phyloP scores from a whole-genome alignment of 2,329 filamentous ascomycete species.

The Ophiostoma himal-ulmi region DNA sequence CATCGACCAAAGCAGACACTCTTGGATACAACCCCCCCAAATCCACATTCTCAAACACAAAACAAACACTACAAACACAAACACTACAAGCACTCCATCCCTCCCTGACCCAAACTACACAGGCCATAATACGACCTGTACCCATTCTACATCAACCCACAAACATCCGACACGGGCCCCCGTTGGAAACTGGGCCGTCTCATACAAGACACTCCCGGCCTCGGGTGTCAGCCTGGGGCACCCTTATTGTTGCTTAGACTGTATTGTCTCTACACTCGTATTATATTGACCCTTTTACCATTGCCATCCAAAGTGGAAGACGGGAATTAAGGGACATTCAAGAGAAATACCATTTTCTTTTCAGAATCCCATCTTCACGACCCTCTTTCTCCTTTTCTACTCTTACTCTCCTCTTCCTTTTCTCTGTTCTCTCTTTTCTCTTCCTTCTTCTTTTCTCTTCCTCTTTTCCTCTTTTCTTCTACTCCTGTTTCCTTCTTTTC shows the following conservation, averaged over 20 bases:
- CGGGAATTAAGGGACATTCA: conserved; percentile 5
- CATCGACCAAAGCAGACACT: background rate
- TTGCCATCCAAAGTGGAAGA: conserved; percentile 12
- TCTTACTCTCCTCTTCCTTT: background rate
- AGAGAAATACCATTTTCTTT: background rate
- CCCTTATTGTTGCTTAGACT: background rate
- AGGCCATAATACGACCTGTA: conserved; percentile 24
- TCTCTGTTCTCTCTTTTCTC: conserved; percentile 20
- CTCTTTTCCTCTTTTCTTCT: conserved; percentile 12
- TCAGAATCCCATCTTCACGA: conserved; percentile 22
- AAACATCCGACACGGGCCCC: conserved; percentile 38
- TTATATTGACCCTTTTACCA: no score
- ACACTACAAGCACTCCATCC: conserved; percentile 6
- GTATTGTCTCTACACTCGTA: background rate
- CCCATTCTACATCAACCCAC: conserved; percentile 26
- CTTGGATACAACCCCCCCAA: background rate
- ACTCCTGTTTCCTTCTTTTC: conserved; percentile 23
- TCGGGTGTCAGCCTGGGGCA: conserved; percentile 37
- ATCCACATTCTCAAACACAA: conserved; percentile 36
- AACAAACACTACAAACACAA: conserved; percentile 35
- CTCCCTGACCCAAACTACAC: conserved; percentile 29
- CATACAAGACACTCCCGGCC: conserved; percentile 38
- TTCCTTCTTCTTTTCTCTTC: conserved; percentile 21
- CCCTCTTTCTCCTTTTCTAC: conserved; percentile 25
- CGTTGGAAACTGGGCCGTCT: conserved; percentile 35